These are phyloP conservation scores for Phytopythium boreale DNA, from an alignment of 352 stramenopile genomes.

Conservation along the genomic window DNA sequence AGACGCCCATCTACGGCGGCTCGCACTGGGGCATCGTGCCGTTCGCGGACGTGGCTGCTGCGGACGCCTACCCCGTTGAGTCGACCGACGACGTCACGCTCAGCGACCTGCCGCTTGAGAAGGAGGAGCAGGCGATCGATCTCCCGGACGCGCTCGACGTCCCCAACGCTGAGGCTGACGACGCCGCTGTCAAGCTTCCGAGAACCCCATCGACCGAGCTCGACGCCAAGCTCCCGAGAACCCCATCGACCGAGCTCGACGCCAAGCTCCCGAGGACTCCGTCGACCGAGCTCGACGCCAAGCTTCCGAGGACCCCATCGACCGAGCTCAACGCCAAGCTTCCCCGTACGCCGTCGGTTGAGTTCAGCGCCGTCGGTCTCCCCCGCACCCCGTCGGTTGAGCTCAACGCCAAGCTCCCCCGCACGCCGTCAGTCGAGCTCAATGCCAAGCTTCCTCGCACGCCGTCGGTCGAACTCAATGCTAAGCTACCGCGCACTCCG, in stretches of 20 bases:
- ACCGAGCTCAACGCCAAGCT: neutral
- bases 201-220: slow-evolving; percentile 1
- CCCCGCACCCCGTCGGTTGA: neutral
- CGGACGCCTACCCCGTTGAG: slow-evolving; percentile 82
- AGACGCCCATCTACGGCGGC: slow-evolving; percentile 58
- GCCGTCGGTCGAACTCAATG: slow-evolving; percentile 1
- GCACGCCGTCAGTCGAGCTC: neutral
- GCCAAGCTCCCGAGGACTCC: neutral
- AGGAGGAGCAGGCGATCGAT: slow-evolving; percentile 39
- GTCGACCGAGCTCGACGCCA: neutral
- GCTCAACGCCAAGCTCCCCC: slow-evolving; percentile 1
- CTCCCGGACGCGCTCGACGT: slow-evolving; percentile 6
- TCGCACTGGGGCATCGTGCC: slow-evolving; percentile 58
- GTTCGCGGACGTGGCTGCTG: slow-evolving; percentile 47
- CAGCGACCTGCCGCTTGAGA: slow-evolving; percentile 41
- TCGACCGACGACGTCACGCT: slow-evolving; percentile 65
- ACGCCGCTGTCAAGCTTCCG: neutral
- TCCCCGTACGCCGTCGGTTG: neutral
- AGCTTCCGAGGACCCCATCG: neutral
- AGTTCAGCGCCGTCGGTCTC: neutral
- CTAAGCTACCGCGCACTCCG: slow-evolving; percentile 2
- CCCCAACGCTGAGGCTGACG: neutral
- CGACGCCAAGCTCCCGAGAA: neutral
- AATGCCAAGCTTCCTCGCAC: slow-evolving; percentile 3
- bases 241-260: neutral